Evolutionary conservation across 2,329 filamentous ascomycete genomes (phyloP).

Genomic region (Aureobasidium sp.): DNA sequence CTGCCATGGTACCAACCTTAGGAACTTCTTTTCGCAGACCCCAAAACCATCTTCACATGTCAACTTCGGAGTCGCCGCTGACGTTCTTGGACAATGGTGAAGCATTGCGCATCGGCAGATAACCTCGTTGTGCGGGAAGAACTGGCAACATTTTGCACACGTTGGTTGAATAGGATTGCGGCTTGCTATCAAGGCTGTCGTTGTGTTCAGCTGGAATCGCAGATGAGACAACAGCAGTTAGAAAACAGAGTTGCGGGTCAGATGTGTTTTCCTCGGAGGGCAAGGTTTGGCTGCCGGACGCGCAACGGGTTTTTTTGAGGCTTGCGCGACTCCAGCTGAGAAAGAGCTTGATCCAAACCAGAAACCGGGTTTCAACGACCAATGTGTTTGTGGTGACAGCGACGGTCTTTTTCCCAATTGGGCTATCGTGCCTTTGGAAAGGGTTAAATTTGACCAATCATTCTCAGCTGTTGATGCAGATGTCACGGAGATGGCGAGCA

Average conservation of each 20-base stretch:
- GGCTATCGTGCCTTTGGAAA: neutral
- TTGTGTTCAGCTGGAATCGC: neutral
- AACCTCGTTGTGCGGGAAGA: neutral
- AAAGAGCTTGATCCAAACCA: neutral
- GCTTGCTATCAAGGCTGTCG: neutral
- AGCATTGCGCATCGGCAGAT: neutral
- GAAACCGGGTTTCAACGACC: neutral
- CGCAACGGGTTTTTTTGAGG: neutral
- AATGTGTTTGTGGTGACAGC: neutral
- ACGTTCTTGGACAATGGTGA: neutral
- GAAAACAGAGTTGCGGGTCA: neutral
- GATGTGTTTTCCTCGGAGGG: neutral
- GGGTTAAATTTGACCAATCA: neutral
- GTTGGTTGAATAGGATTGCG: neutral
- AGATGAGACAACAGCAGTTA: neutral
- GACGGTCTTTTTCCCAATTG: neutral
- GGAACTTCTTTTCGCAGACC: neutral
- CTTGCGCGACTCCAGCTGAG: neutral
- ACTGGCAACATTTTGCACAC: neutral
- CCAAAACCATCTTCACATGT: neutral
- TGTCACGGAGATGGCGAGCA: neutral
- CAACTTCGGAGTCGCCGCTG: neutral
- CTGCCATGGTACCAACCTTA: neutral
- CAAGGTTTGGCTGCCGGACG: neutral
- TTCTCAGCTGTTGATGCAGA: neutral